Evolutionary conservation across 345 rosid species (phyloP), one percentile per base, ranked within the genome.

Genomic region (Linum lewisii): DNA sequence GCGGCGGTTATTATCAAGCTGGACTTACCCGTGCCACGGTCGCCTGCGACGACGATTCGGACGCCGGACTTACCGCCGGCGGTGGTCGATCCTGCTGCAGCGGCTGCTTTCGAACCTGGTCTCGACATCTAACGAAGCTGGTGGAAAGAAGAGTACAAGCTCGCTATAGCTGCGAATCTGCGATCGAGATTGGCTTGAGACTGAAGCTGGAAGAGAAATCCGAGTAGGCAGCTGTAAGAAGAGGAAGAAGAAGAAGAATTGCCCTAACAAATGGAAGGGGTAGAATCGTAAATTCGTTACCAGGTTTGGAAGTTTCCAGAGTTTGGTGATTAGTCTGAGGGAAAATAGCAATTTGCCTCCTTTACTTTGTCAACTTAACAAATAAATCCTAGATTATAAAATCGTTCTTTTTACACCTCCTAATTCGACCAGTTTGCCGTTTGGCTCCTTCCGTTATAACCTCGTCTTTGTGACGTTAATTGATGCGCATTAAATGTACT

Each of bases 1-100:
- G 95, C 87, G 14, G 96, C 96, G 26, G 93, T 86, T 1, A 82
- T 81, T 70, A 94, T 90, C 80, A 94, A 78, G 77, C 95, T 94
- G 14, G 99, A 89, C 70, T 94, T 94, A 22, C 99, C 97, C 0
- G 95, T 90, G 42, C 96, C 88, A 21, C 81, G 83, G 60, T 87
- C 99, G 45, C 99, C 99, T 0, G 84, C 86, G 16, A 94, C 99
- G 64, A 87, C 93, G 38, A 90, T 85, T 42, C 95, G 81, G 6
- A 94, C 93, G 21, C 82, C 78, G 10, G 70, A 72, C 58, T 74
- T 82, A 16, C 83, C 83, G 10, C 79, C 89, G 0, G 86, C 80
- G 22, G 69, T 70, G 37, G 63, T 64, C n/a, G 63, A 51, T 24
- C 71, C 67, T 9, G 63, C 66, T 0, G 79, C 51, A 61, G 79